Evolutionary conservation across 2,329 filamentous ascomycete species (phyloP).

Genomic region (Microdochium trichocladiopsis): DNA sequence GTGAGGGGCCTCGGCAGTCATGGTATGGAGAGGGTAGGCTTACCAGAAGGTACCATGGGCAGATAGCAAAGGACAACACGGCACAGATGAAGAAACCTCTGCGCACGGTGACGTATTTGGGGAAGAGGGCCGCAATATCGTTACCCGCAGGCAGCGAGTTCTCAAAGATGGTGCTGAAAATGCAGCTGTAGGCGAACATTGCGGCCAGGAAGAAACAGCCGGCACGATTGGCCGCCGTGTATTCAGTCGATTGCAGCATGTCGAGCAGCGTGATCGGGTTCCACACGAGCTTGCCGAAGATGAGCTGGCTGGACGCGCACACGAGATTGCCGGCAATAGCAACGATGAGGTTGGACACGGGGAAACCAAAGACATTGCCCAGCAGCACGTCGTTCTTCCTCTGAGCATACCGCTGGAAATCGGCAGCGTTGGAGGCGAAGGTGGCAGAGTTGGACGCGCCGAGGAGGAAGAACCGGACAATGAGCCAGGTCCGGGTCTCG

Average conservation of each 20-base stretch:
- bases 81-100: slow-evolving; percentile 19
- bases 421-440: slow-evolving; percentile 42
- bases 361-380: slow-evolving; percentile 31
- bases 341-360: slow-evolving; percentile 38
- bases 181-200: slow-evolving; percentile 30
- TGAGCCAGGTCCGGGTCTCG: slow-evolving; percentile 17
- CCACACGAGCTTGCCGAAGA: slow-evolving; percentile 39
- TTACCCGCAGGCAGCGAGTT: slow-evolving; percentile 21
- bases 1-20: neutral
- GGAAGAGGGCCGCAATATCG: slow-evolving; percentile 20
- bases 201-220: slow-evolving; percentile 21
- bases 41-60: slow-evolving; percentile 12
- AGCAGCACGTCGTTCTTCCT: slow-evolving; percentile 34
- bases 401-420: slow-evolving; percentile 26
- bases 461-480: neutral
- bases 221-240: slow-evolving; percentile 24
- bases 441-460: slow-evolving; percentile 40
- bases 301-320: slow-evolving; percentile 28
- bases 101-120: slow-evolving; percentile 21
- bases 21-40: neutral
- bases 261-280: slow-evolving; percentile 40
- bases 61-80: slow-evolving; percentile 10
- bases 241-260: slow-evolving; percentile 13
- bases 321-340: slow-evolving; percentile 31
- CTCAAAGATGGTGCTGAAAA: slow-evolving; percentile 19